Base-by-base conservation (phyloP, 116 monocot species). In the Phalaenopsis hybrid region DNA sequence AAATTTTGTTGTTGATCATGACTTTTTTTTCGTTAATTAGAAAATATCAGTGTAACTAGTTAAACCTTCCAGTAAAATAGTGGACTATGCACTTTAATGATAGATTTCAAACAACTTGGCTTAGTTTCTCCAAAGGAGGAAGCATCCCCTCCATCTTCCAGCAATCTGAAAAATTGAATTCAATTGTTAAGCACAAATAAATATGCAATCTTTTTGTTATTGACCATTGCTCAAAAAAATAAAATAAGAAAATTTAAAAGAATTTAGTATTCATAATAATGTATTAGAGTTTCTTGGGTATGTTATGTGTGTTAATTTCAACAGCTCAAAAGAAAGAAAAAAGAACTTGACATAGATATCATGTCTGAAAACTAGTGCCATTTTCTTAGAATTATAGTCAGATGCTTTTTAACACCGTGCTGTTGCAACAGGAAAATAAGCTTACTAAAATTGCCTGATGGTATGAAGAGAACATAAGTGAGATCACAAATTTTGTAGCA, bases 51-150 rank as follows among this genome's bases (percentile, higher is more conserved):
- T 45, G 6, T 17, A 43, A 46, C 41, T 43, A 80, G 55, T 20
- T 25, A 31, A 48, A 93, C 93, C 93, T 93, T 90, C 93, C 90
- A 93, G 83, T 93, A 93, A 79, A 93, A 93, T 76, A 79, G 78
- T 44, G 93, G 91, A 33, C 79, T 78, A 23, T 90, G 90, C 48
- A 93, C 86, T 89, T 69, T 88, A 16, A 93, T 45, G 28, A 87
- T 79, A 78, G 84, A 87, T 83, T 89, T 93, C 44, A 68, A 12
- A 76, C 17, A 1, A 67, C 57, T 79, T 69, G 86, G 87, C 82
- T 79, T 28, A 49, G 41, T 68, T 84, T 86, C 85, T 78, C 84
- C 83, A 79, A 93, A 90, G 45, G 77, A 84, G 81, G 81, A 87
- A 77, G 86, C 81, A 43, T 80, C 84, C 21, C 92, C 90, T 10